phyloP scores from a whole-genome alignment of 2,329 filamentous ascomycete genomes.

The Aspergillus ibericus region DNA sequence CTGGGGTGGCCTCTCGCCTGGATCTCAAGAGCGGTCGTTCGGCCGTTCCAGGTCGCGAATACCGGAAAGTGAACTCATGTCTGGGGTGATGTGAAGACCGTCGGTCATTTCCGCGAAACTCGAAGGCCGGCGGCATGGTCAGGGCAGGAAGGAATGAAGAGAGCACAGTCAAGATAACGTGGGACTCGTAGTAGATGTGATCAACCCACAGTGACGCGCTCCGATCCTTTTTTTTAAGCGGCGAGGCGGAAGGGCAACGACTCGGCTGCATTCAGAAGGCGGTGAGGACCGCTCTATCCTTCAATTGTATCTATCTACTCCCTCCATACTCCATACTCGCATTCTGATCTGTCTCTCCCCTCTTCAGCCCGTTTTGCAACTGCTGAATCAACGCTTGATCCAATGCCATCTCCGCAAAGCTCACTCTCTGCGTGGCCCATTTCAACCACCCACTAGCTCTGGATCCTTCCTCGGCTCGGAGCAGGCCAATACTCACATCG shows the following conservation, averaged over 20 bases:
- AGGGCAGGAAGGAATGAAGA: not conserved
- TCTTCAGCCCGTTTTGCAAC: conserved; percentile 27
- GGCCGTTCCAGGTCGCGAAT: conserved; percentile 34
- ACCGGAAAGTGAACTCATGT: conserved; percentile 45
- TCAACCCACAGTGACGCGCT: not conserved
- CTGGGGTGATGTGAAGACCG: conserved; percentile 24
- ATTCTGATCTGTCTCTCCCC: not conserved
- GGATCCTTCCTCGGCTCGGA: conserved; percentile 53
- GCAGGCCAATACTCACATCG: conserved; percentile 63
- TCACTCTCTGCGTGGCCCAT: conserved; percentile 61
- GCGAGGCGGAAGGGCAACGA: not conserved
- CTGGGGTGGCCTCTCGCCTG: conserved; percentile 38
- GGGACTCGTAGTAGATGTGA: not conserved
- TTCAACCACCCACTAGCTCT: conserved; percentile 61
- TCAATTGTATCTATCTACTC: not conserved
- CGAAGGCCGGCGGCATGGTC: conserved; percentile 30
- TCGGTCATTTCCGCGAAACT: conserved; percentile 36
- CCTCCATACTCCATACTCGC: not conserved
- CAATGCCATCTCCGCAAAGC: conserved; percentile 58
- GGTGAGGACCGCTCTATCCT: not conserved
- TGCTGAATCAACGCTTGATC: conserved; percentile 32
- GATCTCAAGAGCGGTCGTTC: conserved; percentile 39
- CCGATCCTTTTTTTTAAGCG: not conserved
- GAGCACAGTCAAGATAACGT: not conserved
- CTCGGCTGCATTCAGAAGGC: not conserved